These are phyloP conservation scores for Parasitella parasitica DNA, from an alignment of 371 early-diverging fungal genomes.

Conservation along the genomic window DNA sequence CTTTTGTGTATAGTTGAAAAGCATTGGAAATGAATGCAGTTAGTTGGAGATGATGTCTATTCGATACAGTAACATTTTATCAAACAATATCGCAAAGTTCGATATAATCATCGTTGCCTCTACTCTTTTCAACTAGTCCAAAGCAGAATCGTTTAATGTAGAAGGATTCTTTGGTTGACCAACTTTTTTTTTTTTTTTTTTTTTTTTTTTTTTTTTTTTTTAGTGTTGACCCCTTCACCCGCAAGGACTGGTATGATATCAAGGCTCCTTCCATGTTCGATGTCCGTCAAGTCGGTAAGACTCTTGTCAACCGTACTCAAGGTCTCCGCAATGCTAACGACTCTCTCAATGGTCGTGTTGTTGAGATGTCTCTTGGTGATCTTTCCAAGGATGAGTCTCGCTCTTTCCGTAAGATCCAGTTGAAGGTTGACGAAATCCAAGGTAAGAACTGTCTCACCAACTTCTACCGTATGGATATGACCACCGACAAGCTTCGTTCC, in stretches of 20 bases:
- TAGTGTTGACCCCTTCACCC: conserved; percentile 94
- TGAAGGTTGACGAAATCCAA: conserved; percentile 95
- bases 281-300: conserved; percentile 93
- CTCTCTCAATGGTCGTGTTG: conserved; percentile 92
- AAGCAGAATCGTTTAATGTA: background rate
- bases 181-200: background rate
- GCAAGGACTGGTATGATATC: conserved; percentile 99
- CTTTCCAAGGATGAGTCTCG: conserved; percentile 92
- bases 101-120: background rate
- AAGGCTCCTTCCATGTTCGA: conserved; percentile 97
- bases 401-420: conserved; percentile 96
- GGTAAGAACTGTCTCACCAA: conserved; percentile 98
- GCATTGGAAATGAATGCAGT: background rate
- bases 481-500: conserved; percentile 98
- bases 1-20: background rate
- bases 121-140: background rate
- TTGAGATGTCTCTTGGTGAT: conserved; percentile 97
- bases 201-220: background rate
- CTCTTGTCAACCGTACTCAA: conserved; percentile 98
- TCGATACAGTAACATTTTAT: background rate
- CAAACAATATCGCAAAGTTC: background rate
- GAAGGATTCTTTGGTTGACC: background rate
- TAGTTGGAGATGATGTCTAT: background rate
- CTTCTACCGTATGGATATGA: conserved; percentile 99
- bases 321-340: conserved; percentile 95